phyloP scores from a whole-genome alignment of 345 rosid species.

The Linum trigynum region DNA sequence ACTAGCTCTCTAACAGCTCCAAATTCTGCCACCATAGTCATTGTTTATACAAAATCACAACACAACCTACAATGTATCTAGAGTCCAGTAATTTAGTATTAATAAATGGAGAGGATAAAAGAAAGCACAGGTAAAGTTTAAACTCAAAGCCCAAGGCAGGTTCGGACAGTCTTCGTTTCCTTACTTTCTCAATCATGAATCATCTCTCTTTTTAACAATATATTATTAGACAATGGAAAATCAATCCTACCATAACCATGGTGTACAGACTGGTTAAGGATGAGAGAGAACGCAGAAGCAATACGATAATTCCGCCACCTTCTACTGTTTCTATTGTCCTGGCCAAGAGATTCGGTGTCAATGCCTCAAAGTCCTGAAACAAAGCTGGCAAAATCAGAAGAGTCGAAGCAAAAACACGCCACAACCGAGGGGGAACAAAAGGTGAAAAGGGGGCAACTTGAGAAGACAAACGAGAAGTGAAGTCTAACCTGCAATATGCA shows the following conservation, averaged over 20 bases:
- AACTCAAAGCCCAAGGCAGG: too few species aligned
- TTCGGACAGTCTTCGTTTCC: not conserved
- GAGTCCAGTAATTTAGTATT: too few species aligned
- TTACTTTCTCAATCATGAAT: not conserved
- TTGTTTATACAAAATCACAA: too few species aligned
- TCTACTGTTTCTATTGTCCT: constrained; percentile 96
- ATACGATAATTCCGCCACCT: constrained; percentile 83
- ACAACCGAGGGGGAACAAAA: not conserved
- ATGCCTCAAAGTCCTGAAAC: constrained; percentile 86
- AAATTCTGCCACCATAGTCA: too few species aligned
- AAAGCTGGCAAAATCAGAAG: constrained; percentile 9
- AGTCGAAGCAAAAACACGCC: constrained; percentile 5
- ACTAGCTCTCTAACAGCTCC: too few species aligned
- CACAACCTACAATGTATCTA: too few species aligned
- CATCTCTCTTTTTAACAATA: not conserved
- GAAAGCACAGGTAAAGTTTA: too few species aligned
- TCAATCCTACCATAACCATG: constrained; percentile 81
- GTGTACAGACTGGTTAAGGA: constrained; percentile 84
- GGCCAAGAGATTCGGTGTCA: constrained; percentile 90
- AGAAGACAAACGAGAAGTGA: constrained; percentile 1
- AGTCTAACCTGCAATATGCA: constrained; percentile 79
- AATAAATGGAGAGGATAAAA: too few species aligned
- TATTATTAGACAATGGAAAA: not conserved
- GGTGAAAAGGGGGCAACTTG: not conserved
- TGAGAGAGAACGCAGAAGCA: constrained; percentile 70